Base-by-base conservation (phyloP, 768 basidiomycete species). In the Phanerochaete sordida region DNA sequence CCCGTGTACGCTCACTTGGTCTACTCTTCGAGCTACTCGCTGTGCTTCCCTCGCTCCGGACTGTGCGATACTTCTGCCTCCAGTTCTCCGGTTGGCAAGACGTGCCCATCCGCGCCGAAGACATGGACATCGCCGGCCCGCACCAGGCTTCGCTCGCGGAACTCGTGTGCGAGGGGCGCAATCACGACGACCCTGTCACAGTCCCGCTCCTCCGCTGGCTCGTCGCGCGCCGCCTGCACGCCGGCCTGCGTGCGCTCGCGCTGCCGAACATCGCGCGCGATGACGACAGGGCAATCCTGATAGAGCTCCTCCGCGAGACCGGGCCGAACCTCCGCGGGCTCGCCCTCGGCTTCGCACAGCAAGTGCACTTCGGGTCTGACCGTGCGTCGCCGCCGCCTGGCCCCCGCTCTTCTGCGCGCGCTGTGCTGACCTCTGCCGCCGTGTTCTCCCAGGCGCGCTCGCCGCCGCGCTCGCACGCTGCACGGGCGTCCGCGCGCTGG, bases 301-400 rank as follows among this genome's bases (percentile, higher is more conserved):
- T 19, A 30, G 28, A 9, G 6, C 21, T 64, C 23, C 43, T 64
- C 59, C 50, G 52, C 16, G 53, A 21, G 2, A 16, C 52, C 30
- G 64, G 64, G 23, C 61, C 64, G 30, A 21, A 26, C 23, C 56
- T 65, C 28, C 61, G 55, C 23, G 31, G 45, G 57, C 72, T 66
- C 24, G 31, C 45, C 26, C 24, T 64, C 30, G 60, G 51, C 23
- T 44, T 64, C 37, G 45, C 46, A 24, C 39, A 9, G 39, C 39
- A 43, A 9, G 19, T 43, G 4, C 39, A 43, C 39, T 43, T 9
- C 39, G 39, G 39, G 39, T 43, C 39, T 43, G 39, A 43, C 19
- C 39, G 39, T 19, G 39, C 51, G 21, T 35, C 31, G 28, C 11
- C 51, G n/a, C 11, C 26, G 21, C 21, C 33, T 15, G 26, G n/a